Evolutionary conservation across 331 rosid genomes (phyloP).

Genomic region (Erythrophleum ivorense): DNA sequence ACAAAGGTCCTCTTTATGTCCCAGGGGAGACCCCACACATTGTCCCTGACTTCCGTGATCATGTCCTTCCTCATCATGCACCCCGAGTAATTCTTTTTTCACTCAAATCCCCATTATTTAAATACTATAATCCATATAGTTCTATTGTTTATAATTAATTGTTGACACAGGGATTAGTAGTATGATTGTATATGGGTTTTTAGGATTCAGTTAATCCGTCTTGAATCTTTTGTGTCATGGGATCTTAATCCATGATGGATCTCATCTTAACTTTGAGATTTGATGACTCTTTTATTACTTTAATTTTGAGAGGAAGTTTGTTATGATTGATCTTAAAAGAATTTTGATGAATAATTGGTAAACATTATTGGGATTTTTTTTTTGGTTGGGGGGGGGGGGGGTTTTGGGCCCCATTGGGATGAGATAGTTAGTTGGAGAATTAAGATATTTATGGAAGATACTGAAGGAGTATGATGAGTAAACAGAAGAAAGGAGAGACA

Average conservation of each 20-base stretch:
- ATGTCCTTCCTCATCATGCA: constrained; percentile 15
- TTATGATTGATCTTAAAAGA: background rate
- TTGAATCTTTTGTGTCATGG: background rate
- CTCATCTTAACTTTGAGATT: background rate
- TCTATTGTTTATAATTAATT: background rate
- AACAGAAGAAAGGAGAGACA: too few species aligned
- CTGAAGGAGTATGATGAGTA: background rate
- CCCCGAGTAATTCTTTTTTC: constrained; percentile 42
- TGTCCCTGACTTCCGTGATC: constrained; percentile 57
- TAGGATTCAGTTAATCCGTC: background rate
- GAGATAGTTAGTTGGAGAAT: constrained; percentile 11
- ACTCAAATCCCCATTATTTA: background rate
- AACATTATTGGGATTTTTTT: background rate
- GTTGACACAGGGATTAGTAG: background rate
- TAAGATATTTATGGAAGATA: background rate
- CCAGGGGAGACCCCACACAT: constrained; percentile 61
- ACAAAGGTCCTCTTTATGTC: constrained; percentile 73
- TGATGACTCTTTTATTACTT: background rate
- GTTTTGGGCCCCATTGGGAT: background rate
- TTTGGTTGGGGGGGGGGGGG: background rate
- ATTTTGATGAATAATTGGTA: background rate
- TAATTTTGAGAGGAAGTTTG: background rate
- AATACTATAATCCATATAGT: background rate
- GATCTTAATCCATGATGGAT: background rate
- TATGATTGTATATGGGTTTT: background rate